Conservation (phyloP, 345 rosid species). For the Euphorbia tirucalli region DNA sequence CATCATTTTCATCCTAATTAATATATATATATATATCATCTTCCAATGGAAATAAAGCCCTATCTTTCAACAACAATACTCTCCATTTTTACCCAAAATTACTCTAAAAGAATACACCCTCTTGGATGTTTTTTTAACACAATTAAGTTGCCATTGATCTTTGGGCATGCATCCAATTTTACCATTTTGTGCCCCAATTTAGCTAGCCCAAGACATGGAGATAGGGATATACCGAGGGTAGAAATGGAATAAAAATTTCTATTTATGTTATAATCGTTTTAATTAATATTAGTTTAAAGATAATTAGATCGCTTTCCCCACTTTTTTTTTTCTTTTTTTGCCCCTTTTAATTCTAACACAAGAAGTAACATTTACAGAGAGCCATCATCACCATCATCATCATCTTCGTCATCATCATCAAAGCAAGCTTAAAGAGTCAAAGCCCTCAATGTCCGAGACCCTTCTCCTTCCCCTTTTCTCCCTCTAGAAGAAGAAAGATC, state of each 20-base stretch:
- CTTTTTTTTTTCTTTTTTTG: too few relatives aligned
- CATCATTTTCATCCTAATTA: neutral
- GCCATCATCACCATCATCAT: slow-evolving; percentile 18
- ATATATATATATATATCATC: too few relatives aligned
- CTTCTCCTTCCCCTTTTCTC: slow-evolving; percentile 14
- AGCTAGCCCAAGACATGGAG: neutral
- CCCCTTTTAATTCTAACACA: slow-evolving; percentile 15
- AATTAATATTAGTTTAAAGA: neutral
- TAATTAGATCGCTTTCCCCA: slow-evolving; percentile 14
- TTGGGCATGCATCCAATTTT: neutral
- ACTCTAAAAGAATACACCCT: too few relatives aligned
- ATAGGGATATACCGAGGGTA: neutral
- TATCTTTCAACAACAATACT: neutral
- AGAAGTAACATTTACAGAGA: slow-evolving; percentile 18
- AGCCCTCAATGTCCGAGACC: slow-evolving; percentile 35
- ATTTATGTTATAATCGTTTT: neutral
- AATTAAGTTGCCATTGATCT: neutral
- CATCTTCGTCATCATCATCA: slow-evolving; percentile 30
- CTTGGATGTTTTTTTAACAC: too few relatives aligned
- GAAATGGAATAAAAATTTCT: neutral
- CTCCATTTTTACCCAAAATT: too few relatives aligned
- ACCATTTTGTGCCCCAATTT: neutral
- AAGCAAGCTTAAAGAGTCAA: slow-evolving; percentile 40
- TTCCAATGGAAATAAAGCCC: too few relatives aligned
- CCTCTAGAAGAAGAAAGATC: neutral